A percentile compares a stretch with the other conserved stretches of the same genome.
These are phyloP conservation scores for Debaryomycetaceae sp. DNA, from an alignment of 1,139 yeast genomes.

Conservation along the genomic window DNA sequence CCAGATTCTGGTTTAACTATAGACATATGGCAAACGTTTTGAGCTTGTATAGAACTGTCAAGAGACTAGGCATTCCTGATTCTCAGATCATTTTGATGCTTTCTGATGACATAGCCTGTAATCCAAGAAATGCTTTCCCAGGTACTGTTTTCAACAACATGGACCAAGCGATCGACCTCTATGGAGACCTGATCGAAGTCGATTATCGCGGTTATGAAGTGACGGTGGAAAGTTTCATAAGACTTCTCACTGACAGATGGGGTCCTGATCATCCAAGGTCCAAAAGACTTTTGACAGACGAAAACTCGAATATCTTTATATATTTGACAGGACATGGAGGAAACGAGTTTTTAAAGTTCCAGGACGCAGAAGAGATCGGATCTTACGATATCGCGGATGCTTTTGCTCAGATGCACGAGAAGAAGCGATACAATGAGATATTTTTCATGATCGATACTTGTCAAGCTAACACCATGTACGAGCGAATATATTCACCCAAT, in stretches of 20 bases:
- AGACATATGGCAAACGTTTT: slow-evolving; percentile 96
- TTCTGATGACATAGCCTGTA: slow-evolving; percentile 96
- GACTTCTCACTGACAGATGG: slow-evolving; percentile 93
- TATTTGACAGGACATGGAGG: slow-evolving; percentile 99
- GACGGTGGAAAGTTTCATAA: slow-evolving; percentile 90
- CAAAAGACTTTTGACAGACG: slow-evolving; percentile 86
- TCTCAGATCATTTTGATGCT: slow-evolving; percentile 95
- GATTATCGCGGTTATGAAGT: slow-evolving; percentile 98
- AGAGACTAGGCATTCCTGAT: slow-evolving; percentile 94
- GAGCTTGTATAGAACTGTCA: slow-evolving; percentile 92
- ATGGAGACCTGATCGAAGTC: slow-evolving; percentile 92
- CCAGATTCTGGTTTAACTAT: slow-evolving; percentile 97
- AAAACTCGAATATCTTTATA: slow-evolving; percentile 86
- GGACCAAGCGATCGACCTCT: slow-evolving; percentile 89
- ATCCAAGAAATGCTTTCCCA: slow-evolving; percentile 92
- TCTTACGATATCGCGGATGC: slow-evolving; percentile 97
- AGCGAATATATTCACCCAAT: slow-evolving; percentile 88
- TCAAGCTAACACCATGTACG: slow-evolving; percentile 97
- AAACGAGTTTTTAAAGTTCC: slow-evolving; percentile 92
- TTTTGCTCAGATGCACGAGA: slow-evolving; percentile 94
- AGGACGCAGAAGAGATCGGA: slow-evolving; percentile 97
- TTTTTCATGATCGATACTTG: slow-evolving; percentile 98
- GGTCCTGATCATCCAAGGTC: slow-evolving; percentile 90
- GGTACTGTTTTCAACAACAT: slow-evolving; percentile 94
- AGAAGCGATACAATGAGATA: slow-evolving; percentile 90